Evolutionary conservation across 2,329 filamentous ascomycete species (phyloP), one percentile per base, ranked within the genome.

Genomic region (Fusarium sororula): DNA sequence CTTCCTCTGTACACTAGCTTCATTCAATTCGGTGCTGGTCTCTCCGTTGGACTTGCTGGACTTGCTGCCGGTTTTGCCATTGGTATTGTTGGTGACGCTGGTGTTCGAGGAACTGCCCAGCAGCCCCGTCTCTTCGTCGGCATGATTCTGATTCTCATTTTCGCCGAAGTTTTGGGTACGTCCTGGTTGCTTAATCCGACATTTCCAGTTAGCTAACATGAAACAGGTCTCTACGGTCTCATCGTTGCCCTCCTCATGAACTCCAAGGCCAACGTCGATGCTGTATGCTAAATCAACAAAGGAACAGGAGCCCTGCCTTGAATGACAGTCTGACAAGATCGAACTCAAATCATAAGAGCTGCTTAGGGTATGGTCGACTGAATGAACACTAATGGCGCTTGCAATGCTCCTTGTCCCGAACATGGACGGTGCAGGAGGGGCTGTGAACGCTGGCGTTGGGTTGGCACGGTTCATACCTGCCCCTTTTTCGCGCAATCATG

Each of bases 211-310:
- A 37, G 62, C 81, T 83, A 70, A 82, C 57, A 41, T 17, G 50
- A 5, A 32, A 17, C 72, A 96, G 94, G 96, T 96, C 94, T 99
- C 68, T 99, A 99, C 88, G 96, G 96, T 84, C 90, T 99, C 81
- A 99, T 99, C 84, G 96, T 99, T 78, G 96, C 96, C 75, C 93
- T 99, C 82, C 92, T 99, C 83, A 99, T 99, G 97, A 99, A 98
- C 93, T 97, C 96, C 68, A 97, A 96, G 88, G 93, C 93, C 44
- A 85, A 85, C 69, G 85, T 90, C 78, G 89, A 91, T 80, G 88
- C 88, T 78, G 82, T 77, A 70, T 95, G 93, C 45, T 77, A 77
- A 76, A 71, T 39, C 26, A 50, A 39, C 35, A 37, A 66, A 26
- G 32, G 50, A 57, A 44, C 30, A 68, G 30, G 12, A 28, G 24